These are phyloP conservation scores for Gnaphalium uliginosum DNA, from an alignment of 129 eudicot genomes.

Conservation along the genomic window DNA sequence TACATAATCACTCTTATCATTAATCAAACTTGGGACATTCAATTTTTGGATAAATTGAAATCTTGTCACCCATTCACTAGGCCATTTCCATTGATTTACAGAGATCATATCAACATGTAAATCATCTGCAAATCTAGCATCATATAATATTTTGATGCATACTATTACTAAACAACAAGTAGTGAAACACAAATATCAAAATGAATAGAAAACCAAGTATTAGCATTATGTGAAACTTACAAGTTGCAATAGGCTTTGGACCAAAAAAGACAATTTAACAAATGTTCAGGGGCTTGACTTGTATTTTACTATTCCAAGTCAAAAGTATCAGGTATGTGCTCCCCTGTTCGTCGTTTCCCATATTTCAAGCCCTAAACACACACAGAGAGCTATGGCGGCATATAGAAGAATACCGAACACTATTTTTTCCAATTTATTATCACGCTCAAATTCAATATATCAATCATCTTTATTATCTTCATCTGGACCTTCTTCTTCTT, in stretches of 20 bases:
- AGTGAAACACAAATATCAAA: too few relatives aligned
- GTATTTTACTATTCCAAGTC: neutral
- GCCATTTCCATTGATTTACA: too few relatives aligned
- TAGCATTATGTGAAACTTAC: neutral
- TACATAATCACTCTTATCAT: too few relatives aligned
- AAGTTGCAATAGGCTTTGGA: neutral
- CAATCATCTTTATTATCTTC: neutral
- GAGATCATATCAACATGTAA: too few relatives aligned
- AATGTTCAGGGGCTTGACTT: neutral
- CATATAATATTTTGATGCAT: too few relatives aligned
- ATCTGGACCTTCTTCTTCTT: constrained; percentile 19
- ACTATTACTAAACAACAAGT: too few relatives aligned
- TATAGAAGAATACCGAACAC: constrained; percentile 33
- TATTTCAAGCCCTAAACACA: constrained; percentile 19
- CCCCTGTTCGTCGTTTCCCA: neutral
- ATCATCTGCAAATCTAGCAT: too few relatives aligned
- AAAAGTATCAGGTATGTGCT: neutral
- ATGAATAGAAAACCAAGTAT: too few relatives aligned
- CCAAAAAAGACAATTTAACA: neutral
- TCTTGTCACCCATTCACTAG: too few relatives aligned
- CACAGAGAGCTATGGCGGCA: constrained; percentile 52
- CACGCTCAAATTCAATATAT: constrained; percentile 28
- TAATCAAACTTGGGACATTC: too few relatives aligned
- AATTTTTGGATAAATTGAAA: too few relatives aligned
- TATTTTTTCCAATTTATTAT: constrained; percentile 22